These are phyloP conservation scores for Nidularia pulvinata DNA, from an alignment of 768 basidiomycete genomes.

Conservation along the genomic window DNA sequence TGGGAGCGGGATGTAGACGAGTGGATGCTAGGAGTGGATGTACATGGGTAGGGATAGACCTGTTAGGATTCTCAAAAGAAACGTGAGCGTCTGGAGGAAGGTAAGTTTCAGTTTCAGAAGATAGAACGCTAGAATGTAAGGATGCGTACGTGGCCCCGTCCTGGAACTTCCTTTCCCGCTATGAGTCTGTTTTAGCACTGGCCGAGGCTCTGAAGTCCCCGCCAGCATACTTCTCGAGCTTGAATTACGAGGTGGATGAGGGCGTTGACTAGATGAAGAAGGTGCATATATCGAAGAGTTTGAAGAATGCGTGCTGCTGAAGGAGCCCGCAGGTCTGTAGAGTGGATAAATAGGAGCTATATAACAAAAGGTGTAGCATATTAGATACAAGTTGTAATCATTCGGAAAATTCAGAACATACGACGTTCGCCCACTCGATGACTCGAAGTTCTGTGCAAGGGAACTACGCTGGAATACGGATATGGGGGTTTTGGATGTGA, in stretches of 20 bases:
- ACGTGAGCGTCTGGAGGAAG: constrained; percentile 23
- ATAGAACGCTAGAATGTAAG: constrained; percentile 1
- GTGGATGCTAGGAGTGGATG: constrained; percentile 64
- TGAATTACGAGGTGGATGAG: constrained; percentile 31
- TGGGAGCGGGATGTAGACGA: constrained; percentile 55
- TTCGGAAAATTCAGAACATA: constrained; percentile 19
- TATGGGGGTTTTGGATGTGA: constrained; percentile 2
- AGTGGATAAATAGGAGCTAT: constrained; percentile 17
- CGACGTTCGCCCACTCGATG: constrained; percentile 42
- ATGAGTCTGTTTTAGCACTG: constrained; percentile 44
- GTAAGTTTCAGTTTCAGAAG: not conserved
- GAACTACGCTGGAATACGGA: constrained; percentile 10
- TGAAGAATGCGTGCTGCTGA: constrained; percentile 46
- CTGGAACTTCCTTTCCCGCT: constrained; percentile 32
- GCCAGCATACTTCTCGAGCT: constrained; percentile 34
- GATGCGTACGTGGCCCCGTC: constrained; percentile 35
- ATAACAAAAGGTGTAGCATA: constrained; percentile 5
- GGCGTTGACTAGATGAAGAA: constrained; percentile 19
- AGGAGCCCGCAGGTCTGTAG: constrained; percentile 18
- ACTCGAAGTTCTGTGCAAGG: constrained; percentile 38
- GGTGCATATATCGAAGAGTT: constrained; percentile 43
- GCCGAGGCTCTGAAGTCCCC: constrained; percentile 33
- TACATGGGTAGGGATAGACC: constrained; percentile 45
- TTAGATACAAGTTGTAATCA: not conserved
- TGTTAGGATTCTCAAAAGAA: constrained; percentile 30